These are phyloP conservation scores for Gardenia jasminoides DNA, from an alignment of 257 asterid species.

Conservation along the genomic window DNA sequence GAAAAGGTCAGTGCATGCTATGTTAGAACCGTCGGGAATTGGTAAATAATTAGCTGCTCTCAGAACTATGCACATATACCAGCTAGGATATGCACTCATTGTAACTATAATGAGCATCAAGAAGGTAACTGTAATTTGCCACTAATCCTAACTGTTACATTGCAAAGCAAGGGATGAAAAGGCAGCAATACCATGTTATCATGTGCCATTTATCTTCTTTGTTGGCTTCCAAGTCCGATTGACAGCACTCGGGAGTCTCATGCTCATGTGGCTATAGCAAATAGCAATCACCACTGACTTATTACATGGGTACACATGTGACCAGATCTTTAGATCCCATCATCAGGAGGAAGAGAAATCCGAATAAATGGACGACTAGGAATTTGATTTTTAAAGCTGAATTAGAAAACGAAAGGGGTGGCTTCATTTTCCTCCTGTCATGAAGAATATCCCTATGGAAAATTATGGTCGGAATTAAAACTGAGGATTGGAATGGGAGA, in stretches of 20 bases:
- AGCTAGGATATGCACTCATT: too few relatives aligned
- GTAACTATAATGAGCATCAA: background rate
- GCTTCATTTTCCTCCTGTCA: background rate
- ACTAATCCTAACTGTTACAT: background rate
- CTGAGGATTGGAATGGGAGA: background rate
- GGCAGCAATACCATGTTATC: conserved; percentile 10
- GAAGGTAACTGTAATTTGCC: background rate
- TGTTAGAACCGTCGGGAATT: too few relatives aligned
- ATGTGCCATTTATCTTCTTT: conserved; percentile 13
- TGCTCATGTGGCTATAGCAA: conserved; percentile 31
- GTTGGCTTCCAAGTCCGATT: conserved; percentile 5
- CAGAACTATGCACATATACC: too few relatives aligned
- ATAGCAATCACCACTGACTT: background rate
- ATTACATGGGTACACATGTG: conserved; percentile 38
- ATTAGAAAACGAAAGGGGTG: background rate
- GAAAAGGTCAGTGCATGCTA: too few relatives aligned
- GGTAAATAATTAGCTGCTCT: too few relatives aligned
- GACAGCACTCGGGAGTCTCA: conserved; percentile 1
- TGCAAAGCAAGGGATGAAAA: background rate
- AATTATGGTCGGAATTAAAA: background rate
- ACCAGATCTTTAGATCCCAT: conserved; percentile 12
- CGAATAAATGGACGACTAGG: background rate
- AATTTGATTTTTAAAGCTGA: background rate
- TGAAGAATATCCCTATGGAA: background rate
- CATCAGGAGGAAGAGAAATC: background rate